phyloP scores from a whole-genome alignment of 495 filamentous ascomycete genomes.

The Recurvomyces mirabilis region DNA sequence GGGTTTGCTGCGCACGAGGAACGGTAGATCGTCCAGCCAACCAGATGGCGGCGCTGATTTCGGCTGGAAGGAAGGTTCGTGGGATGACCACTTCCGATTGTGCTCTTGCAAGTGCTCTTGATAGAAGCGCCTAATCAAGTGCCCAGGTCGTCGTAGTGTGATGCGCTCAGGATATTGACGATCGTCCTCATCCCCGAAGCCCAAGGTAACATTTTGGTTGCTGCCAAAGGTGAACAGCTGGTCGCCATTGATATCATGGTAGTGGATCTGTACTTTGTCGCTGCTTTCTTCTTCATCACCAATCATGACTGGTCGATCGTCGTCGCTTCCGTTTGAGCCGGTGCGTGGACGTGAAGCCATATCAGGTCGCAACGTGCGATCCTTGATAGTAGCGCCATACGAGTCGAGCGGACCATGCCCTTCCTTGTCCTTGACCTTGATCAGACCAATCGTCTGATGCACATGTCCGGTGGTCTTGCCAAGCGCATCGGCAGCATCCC shows the following conservation, averaged over 20 bases:
- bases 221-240: slow-evolving; percentile 89
- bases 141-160: slow-evolving; percentile 62
- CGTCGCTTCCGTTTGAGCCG: slow-evolving; percentile 24
- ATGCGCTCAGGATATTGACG: slow-evolving; percentile 85
- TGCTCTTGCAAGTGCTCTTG: slow-evolving; percentile 25
- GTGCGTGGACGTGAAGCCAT: slow-evolving; percentile 18
- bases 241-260: slow-evolving; percentile 50
- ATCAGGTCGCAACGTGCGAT: slow-evolving; percentile 29
- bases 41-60: slow-evolving; percentile 1
- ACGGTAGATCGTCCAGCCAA: slow-evolving; percentile 45
- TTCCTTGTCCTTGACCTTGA: slow-evolving; percentile 91
- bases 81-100: slow-evolving; percentile 18
- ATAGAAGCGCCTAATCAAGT: slow-evolving; percentile 60
- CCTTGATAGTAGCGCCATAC: slow-evolving; percentile 69
- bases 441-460: slow-evolving; percentile 46
- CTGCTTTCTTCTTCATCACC: slow-evolving; percentile 23
- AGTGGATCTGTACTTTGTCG: slow-evolving; percentile 4
- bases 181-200: slow-evolving; percentile 86
- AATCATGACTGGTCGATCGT: slow-evolving; percentile 31
- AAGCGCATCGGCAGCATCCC: slow-evolving; percentile 56
- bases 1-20: slow-evolving; percentile 54
- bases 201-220: slow-evolving; percentile 87
- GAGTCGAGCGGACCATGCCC: slow-evolving; percentile 91
- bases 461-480: slow-evolving; percentile 34
- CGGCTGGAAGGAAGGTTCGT: slow-evolving; percentile 22